A percentile compares a stretch with the other conserved stretches of the same genome.
These are phyloP conservation scores for Ilex aquifolium DNA, from an alignment of 257 asterid genomes.

Conservation along the genomic window DNA sequence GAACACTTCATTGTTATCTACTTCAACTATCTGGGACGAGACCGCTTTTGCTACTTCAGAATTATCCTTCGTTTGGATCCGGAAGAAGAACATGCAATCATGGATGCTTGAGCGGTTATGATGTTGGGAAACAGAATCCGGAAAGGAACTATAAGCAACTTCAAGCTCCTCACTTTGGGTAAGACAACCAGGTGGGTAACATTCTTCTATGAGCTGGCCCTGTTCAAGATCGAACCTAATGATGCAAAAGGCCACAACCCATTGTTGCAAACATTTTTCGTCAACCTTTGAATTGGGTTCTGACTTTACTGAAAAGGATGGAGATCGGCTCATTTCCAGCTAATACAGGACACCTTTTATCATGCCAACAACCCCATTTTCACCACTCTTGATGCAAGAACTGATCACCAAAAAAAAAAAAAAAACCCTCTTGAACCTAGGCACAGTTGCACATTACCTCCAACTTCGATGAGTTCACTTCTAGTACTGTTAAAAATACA, in stretches of 20 bases:
- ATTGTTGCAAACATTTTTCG: conserved; percentile 59
- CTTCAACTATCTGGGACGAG: conserved; percentile 56
- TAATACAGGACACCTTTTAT: conserved; percentile 18
- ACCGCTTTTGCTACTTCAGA: conserved; percentile 25
- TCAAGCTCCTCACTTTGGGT: conserved; percentile 92
- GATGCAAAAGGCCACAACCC: conserved; percentile 85
- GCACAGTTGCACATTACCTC: too few relatives aligned
- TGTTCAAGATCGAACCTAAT: conserved; percentile 95
- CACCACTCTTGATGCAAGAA: conserved; percentile 2
- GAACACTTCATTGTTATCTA: conserved; percentile 26
- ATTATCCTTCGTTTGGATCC: conserved; percentile 47
- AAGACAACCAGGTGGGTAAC: conserved; percentile 80
- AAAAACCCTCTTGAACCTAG: too few relatives aligned
- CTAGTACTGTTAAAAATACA: too few relatives aligned
- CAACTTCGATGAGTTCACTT: too few relatives aligned
- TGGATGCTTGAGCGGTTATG: conserved; percentile 92
- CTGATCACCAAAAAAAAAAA: too few relatives aligned
- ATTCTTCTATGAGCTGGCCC: conserved; percentile 95
- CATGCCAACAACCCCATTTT: conserved; percentile 32
- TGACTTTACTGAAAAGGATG: conserved; percentile 71
- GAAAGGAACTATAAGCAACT: conserved; percentile 87
- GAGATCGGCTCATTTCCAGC: conserved; percentile 84
- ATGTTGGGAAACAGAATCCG: conserved; percentile 94
- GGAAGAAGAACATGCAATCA: conserved; percentile 91
- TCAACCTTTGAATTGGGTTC: conserved; percentile 67